Evolutionary conservation across 2,329 filamentous ascomycete genomes (phyloP), one percentile per base, ranked within the genome.

Genomic region (Sporothrix pallida): DNA sequence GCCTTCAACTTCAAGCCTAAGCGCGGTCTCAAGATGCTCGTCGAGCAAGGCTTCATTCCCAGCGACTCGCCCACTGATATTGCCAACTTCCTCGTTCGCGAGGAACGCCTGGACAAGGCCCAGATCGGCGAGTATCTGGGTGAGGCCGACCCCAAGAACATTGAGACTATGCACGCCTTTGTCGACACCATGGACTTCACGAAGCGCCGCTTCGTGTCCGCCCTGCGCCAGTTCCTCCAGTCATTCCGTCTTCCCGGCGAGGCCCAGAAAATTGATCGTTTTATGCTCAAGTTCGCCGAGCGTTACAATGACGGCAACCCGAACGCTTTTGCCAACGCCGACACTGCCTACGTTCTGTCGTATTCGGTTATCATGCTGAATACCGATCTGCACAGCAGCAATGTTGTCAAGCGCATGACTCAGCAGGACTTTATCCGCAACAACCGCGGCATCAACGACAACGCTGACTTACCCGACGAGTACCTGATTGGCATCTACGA

Each of bases 1-100:
- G 92, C 94, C 75, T 99, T 99, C 87, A 99, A 99, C 81, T 98
- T 95, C 86, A 99, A 99, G 81, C 94, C 97, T 0, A 99, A 99
- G 82, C 90, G 92, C 74, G 97, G 96, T 6, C 89, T 99, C 79
- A 97, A 97, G 80, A 83, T 92, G 17, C 83, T 99, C 20, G 80
- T 98, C 13, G 88, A 92, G 37, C 93, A 97, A 76, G 93, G 94
- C 0, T 98, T 99, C 81, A 97, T 99, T 74, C 83, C 88, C 0
- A 95, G 92, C 72, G 89, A 95, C 71, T 88, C 86, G 7, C 92
- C 96, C 0, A 86, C 91, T 74, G 94, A 97, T 76, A 93, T 99
- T 78, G 96, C 95, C 17, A 86, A 83, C 20, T 99, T 99, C 80
- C 84, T 99, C 23, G 81, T 95, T 9, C 88, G 86, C 46, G 95